Conservation (phyloP, 225 moss, liverwort and hornwort genomes). For the Asterella californica region DNA sequence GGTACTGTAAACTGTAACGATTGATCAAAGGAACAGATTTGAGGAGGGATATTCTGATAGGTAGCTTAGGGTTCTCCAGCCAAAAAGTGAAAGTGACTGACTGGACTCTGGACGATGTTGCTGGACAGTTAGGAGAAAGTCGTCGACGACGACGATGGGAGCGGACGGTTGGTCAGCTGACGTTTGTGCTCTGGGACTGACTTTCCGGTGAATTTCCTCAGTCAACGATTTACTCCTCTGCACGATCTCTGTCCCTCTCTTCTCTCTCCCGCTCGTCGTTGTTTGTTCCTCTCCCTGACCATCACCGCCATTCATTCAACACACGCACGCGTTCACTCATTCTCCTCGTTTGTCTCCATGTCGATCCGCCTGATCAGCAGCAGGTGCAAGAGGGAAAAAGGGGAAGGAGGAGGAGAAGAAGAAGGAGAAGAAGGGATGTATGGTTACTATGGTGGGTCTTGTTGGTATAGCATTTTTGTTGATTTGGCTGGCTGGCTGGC, state of each 20-base stretch:
- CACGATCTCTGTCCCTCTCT: background rate
- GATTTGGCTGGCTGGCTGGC: too few relatives aligned
- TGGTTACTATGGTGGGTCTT: too few relatives aligned
- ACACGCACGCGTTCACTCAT: background rate
- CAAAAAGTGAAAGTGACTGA: too few relatives aligned
- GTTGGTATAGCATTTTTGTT: too few relatives aligned
- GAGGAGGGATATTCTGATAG: too few relatives aligned
- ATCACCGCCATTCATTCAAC: background rate
- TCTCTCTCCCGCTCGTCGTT: background rate
- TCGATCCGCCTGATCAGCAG: background rate
- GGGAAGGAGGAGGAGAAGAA: too few relatives aligned
- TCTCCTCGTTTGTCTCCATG: background rate
- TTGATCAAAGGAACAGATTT: too few relatives aligned
- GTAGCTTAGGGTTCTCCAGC: too few relatives aligned
- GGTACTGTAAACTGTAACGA: too few relatives aligned
- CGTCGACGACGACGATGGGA: background rate
- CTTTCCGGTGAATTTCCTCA: background rate
- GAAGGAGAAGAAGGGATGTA: too few relatives aligned
- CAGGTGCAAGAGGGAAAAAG: too few relatives aligned
- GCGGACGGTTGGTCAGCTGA: background rate
- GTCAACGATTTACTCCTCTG: conserved; percentile 3
- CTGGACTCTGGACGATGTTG: too few relatives aligned
- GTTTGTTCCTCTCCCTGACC: background rate
- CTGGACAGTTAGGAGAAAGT: background rate
- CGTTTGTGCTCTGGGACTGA: background rate